phyloP scores from a whole-genome alignment of 1,139 yeast genomes.

The Suhomyces bolitotheri region DNA sequence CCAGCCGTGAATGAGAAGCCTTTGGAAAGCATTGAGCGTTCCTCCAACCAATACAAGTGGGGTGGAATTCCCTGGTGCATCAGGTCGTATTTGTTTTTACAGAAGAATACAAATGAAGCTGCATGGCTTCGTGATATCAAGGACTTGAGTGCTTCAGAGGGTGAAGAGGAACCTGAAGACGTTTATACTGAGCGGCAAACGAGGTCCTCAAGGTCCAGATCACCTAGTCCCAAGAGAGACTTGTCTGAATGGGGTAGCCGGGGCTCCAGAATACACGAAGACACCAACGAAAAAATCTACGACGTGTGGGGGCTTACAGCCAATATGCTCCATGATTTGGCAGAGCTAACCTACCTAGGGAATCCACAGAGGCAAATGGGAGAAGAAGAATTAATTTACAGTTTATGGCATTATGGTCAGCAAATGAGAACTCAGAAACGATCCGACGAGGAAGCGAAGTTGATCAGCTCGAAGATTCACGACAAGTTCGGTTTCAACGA shows the following conservation, averaged over 20 bases:
- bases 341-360: conserved; percentile 52
- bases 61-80: conserved; percentile 70
- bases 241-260: conserved; percentile 39
- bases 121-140: conserved; percentile 61
- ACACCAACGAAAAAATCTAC: conserved; percentile 47
- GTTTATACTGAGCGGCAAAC: not conserved
- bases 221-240: conserved; percentile 8
- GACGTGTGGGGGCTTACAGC: conserved; percentile 95
- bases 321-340: conserved; percentile 75
- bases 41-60: conserved; percentile 52
- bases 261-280: conserved; percentile 41
- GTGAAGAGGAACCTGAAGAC: conserved; percentile 38
- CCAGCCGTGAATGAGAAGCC: conserved; percentile 30
- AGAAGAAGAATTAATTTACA: conserved; percentile 66
- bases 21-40: conserved; percentile 48
- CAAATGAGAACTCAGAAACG: conserved; percentile 40
- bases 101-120: conserved; percentile 53
- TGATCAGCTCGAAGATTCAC: conserved; percentile 35
- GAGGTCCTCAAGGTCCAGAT: conserved; percentile 1
- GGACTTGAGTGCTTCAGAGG: conserved; percentile 57
- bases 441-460: conserved; percentile 35
- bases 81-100: conserved; percentile 62
- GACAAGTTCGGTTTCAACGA: conserved; percentile 49
- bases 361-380: conserved; percentile 41
- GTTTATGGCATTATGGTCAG: conserved; percentile 53